These are phyloP conservation scores for Porcisia hertigi DNA, from an alignment of 208 protist genomes.

Conservation along the genomic window DNA sequence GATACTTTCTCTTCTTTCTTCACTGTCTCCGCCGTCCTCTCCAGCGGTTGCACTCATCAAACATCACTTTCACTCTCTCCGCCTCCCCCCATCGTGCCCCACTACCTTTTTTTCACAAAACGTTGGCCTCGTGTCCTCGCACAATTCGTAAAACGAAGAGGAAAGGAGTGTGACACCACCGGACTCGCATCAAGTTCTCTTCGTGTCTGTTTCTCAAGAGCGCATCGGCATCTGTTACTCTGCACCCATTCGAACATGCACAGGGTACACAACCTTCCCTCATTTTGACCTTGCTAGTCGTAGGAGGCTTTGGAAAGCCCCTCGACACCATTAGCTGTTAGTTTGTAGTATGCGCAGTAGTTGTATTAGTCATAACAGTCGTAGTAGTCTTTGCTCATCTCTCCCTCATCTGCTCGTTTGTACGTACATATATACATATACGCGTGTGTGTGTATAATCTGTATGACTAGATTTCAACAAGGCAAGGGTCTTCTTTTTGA, in stretches of 20 bases:
- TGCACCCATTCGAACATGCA: not conserved
- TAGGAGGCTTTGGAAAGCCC: not conserved
- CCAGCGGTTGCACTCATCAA: too few relatives aligned
- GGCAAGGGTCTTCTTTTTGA: too few relatives aligned
- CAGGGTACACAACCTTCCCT: not conserved
- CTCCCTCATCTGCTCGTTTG: not conserved
- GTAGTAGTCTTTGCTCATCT: not conserved
- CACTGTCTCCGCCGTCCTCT: too few relatives aligned
- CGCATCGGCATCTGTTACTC: not conserved
- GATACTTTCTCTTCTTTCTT: too few relatives aligned
- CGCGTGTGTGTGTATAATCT: too few relatives aligned
- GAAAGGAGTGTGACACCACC: too few relatives aligned
- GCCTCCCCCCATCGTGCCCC: too few relatives aligned
- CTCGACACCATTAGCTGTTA: not conserved
- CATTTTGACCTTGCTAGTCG: not conserved
- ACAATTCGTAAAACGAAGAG: too few relatives aligned
- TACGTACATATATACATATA: not conserved
- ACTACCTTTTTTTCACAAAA: too few relatives aligned
- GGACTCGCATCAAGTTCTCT: not conserved
- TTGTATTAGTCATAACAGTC: not conserved
- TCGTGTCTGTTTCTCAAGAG: not conserved
- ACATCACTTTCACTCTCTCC: too few relatives aligned
- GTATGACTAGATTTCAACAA: too few relatives aligned
- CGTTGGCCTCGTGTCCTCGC: too few relatives aligned
- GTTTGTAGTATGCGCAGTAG: not conserved